Percentiles rank a stretch among this genome's conserved stretches.
Evolutionary conservation across 192 early-diverging fungal species (phyloP).

Genomic region (Phlyctochytrium arcticum): DNA sequence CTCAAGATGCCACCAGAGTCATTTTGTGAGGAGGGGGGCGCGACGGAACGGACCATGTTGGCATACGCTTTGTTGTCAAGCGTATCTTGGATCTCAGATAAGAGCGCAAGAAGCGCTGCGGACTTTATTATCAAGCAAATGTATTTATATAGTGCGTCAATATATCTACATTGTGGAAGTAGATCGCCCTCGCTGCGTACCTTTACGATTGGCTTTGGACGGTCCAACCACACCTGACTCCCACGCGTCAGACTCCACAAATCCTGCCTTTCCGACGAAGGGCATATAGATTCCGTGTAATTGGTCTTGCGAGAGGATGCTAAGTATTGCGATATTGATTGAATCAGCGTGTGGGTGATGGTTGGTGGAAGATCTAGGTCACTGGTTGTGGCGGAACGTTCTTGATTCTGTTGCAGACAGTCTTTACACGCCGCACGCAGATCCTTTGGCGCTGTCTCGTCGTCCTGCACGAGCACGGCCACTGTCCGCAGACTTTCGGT

Average conservation of each 20-base stretch:
- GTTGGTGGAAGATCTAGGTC: neutral
- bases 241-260: neutral
- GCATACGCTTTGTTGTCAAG: slow-evolving; percentile 26
- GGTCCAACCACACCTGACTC: slow-evolving; percentile 5
- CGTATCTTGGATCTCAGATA: slow-evolving; percentile 11
- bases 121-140: neutral
- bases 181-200: neutral
- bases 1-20: neutral
- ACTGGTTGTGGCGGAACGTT: neutral
- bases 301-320: neutral
- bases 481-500: neutral
- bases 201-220: slow-evolving; percentile 4
- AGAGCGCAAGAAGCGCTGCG: slow-evolving; percentile 15
- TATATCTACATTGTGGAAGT: neutral
- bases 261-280: neutral
- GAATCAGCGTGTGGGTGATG: neutral
- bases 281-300: neutral
- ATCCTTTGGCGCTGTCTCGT: neutral
- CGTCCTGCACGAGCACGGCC: no score
- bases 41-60: slow-evolving; percentile 24
- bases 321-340: neutral
- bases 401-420: neutral
- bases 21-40: neutral
- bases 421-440: neutral
- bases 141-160: neutral